Base-by-base conservation (phyloP, 176 grass and related monocot species). In the Miscanthus lutarioriparius region DNA sequence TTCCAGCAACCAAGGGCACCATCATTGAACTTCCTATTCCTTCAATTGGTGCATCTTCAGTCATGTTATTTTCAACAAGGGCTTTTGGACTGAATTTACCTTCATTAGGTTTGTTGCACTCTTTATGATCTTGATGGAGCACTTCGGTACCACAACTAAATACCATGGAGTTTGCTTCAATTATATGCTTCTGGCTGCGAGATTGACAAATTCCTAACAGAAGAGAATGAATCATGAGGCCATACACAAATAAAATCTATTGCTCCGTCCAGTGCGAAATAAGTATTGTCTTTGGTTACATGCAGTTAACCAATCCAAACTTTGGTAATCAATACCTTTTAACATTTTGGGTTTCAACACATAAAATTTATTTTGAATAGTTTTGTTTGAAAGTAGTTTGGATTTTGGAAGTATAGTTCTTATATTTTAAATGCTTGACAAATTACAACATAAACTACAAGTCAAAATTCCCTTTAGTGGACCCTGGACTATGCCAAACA, bases 141-240 rank as follows among this genome's bases (percentile, higher is more conserved):
- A 67, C 2, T 41, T 78, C 30, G 30, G 26, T 27, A 47, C 32
- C 26, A 35, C 26, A 66, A 67, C 77, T 80, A 3, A 2, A 48
- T 22, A 70, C 37, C 19, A 25, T 26, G 19, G 37, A 47, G 27
- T 45, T 44, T 5, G 44, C 59, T 70, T 62, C 75, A 36, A 16
- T 14, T 6, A 16, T 67, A 33, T 32, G 16, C 61, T 45, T 79
- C 61, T 6, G 26, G 25, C 4, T 63, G 2, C 7, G 4, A 45
- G 83, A 19, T 43, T 85, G 64, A 78, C 47, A 58, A 44, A 59
- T 70, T 51, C 74, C 83, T 85, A 76, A 56, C 2, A 54, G 12
- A 77, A 69, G 47, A 71, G 25, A 32, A 48, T 22, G 10, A 56
- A 67, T 23, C 64, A 59, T 69, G 32, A 67, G 47, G 3, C 26